A percentile compares a stretch with the other conserved stretches of the same genome.
Conservation (phyloP, 192 early-diverging fungal genomes). For the Thamnidium elegans region DNA sequence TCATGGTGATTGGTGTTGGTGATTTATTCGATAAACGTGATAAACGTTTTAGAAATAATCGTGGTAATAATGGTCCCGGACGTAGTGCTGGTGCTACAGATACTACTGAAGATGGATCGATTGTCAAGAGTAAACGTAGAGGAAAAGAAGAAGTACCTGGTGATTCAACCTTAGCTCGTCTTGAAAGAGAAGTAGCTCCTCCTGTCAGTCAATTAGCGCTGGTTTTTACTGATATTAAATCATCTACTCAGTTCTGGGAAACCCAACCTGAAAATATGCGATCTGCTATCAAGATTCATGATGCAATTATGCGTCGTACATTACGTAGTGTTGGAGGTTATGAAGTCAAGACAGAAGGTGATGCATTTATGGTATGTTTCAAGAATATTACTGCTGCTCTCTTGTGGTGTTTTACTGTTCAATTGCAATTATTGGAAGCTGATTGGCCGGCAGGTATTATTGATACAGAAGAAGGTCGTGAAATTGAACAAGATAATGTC, state of each 20-base stretch:
- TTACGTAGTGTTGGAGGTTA: slow-evolving; percentile 84
- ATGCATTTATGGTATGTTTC: slow-evolving; percentile 92
- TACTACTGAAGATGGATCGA: slow-evolving; percentile 21
- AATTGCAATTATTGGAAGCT: slow-evolving; percentile 72
- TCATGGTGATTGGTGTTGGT: slow-evolving; percentile 86
- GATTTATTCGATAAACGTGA: slow-evolving; percentile 63
- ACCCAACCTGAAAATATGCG: slow-evolving; percentile 80
- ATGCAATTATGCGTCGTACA: slow-evolving; percentile 76
- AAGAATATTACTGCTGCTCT: slow-evolving; percentile 76
- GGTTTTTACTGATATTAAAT: slow-evolving; percentile 94
- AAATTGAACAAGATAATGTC: slow-evolving; percentile 60
- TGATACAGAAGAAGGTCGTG: slow-evolving; percentile 69
- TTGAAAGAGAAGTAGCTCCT: slow-evolving; percentile 79
- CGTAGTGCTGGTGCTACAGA: slow-evolving; percentile 30
- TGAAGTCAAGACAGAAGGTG: slow-evolving; percentile 95
- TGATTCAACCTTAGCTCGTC: slow-evolving; percentile 57
- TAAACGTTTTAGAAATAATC: slow-evolving; percentile 19
- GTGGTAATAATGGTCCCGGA: slow-evolving; percentile 21
- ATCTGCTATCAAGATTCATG: slow-evolving; percentile 84
- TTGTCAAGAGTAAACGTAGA: slow-evolving; percentile 39
- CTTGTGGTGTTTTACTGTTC: slow-evolving; percentile 87
- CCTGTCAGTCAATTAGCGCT: slow-evolving; percentile 80
- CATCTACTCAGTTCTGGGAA: slow-evolving; percentile 92
- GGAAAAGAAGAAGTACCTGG: slow-evolving; percentile 47
- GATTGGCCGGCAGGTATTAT: slow-evolving; percentile 89